Percentiles rank a stretch among this genome's conserved stretches.
Conservation (phyloP, 306 rosid genomes). For the Casuarina equisetifolia region DNA sequence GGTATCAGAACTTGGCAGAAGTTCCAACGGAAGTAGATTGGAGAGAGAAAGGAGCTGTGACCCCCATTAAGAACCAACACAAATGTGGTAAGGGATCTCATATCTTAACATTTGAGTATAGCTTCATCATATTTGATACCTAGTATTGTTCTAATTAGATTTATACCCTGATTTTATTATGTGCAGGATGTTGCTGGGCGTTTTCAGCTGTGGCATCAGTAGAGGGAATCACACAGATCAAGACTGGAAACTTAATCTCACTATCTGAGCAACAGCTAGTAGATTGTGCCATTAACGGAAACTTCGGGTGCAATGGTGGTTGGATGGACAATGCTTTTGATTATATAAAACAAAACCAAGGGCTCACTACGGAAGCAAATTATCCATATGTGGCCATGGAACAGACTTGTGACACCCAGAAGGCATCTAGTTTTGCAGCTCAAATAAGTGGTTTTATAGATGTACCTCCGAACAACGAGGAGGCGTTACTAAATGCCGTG, state of each 20-base stretch:
- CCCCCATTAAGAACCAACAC: slow-evolving; percentile 39
- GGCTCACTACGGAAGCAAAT: slow-evolving; percentile 16
- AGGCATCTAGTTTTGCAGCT: neutral
- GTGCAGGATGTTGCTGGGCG: slow-evolving; percentile 29
- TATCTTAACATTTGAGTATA: neutral
- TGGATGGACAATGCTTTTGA: neutral
- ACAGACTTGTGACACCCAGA: neutral
- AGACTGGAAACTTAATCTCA: slow-evolving; percentile 17
- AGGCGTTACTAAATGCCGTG: slow-evolving; percentile 23
- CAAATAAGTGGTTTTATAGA: slow-evolving; percentile 15
- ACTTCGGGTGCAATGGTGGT: slow-evolving; percentile 12
- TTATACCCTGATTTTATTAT: too few species aligned
- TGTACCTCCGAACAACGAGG: slow-evolving; percentile 23
- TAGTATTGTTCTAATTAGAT: too few species aligned
- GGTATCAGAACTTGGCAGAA: slow-evolving; percentile 7
- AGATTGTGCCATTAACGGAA: slow-evolving; percentile 22
- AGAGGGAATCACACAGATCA: slow-evolving; percentile 25
- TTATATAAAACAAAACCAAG: slow-evolving; percentile 12
- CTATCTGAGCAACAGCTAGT: slow-evolving; percentile 42
- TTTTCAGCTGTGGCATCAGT: slow-evolving; percentile 30
- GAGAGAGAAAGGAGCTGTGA: slow-evolving; percentile 43
- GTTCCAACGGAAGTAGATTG: slow-evolving; percentile 35
- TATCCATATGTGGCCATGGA: slow-evolving; percentile 19
- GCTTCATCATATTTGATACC: too few species aligned
- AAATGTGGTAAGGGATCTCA: slow-evolving; percentile 26